These are phyloP conservation scores for Wallacemonas sp. DNA, from an alignment of 208 protist species.

Conservation along the genomic window DNA sequence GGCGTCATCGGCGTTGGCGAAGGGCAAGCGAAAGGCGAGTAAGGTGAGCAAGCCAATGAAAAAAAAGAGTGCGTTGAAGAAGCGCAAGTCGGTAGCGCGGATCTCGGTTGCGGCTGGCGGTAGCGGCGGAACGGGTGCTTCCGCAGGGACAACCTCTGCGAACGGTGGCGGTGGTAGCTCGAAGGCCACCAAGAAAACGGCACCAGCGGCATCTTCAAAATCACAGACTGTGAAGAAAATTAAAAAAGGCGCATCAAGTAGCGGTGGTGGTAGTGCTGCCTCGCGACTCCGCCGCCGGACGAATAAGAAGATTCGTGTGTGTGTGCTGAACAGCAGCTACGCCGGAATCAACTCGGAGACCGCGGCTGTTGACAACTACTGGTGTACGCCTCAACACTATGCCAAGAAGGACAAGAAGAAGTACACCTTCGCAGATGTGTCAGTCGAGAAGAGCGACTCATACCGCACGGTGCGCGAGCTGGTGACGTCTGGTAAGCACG, in stretches of 20 bases:
- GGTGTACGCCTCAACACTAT: constrained; percentile 81
- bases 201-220: too few relatives aligned
- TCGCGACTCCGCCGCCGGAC: background rate
- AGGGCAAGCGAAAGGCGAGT: too few relatives aligned
- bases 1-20: too few relatives aligned
- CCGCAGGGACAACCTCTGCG: background rate
- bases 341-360: constrained; percentile 74
- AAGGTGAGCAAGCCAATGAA: constrained; percentile 16
- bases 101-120: background rate
- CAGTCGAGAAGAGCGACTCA: constrained; percentile 71
- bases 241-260: background rate
- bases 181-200: too few relatives aligned
- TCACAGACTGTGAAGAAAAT: background rate
- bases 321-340: constrained; percentile 88
- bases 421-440: constrained; percentile 72
- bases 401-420: constrained; percentile 66
- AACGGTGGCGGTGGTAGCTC: background rate
- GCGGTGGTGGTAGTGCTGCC: background rate
- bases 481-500: constrained; percentile 80
- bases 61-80: constrained; percentile 19
- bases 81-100: constrained; percentile 1
- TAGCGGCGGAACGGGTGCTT: background rate
- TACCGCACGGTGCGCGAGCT: constrained; percentile 75
- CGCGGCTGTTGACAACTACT: constrained; percentile 74
- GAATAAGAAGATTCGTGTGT: constrained; percentile 49